Conservation (phyloP, 2,329 filamentous ascomycete species). For the Chaetothyriales sp. region DNA sequence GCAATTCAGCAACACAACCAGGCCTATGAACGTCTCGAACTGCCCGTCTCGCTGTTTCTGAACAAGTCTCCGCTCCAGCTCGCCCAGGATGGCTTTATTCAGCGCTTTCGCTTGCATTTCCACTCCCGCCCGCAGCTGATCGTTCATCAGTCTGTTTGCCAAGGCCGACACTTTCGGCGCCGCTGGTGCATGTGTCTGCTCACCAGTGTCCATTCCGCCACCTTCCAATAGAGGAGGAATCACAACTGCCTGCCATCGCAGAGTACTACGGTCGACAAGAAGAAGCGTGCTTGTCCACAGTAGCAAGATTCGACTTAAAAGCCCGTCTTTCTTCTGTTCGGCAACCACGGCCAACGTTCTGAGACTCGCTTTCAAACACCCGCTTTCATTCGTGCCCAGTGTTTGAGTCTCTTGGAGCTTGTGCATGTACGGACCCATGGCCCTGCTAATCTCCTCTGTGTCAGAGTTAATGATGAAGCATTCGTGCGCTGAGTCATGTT, state of each 20-base stretch:
- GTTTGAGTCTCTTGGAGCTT: neutral
- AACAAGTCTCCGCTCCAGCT: conserved; percentile 43
- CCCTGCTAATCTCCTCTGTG: neutral
- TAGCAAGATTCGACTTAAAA: conserved; percentile 19
- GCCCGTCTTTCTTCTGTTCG: conserved; percentile 26
- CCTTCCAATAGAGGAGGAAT: neutral
- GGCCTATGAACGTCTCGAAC: conserved; percentile 47
- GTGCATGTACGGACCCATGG: neutral
- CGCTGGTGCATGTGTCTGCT: conserved; percentile 5
- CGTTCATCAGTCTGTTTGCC: conserved; percentile 38
- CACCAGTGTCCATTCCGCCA: too few species aligned
- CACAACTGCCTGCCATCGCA: neutral
- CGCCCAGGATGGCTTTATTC: conserved; percentile 43
- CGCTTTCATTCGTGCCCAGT: conserved; percentile 24
- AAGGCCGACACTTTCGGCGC: conserved; percentile 28
- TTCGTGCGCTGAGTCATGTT: neutral
- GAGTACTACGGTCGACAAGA: conserved; percentile 28
- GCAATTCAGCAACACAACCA: conserved; percentile 45
- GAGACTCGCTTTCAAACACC: conserved; percentile 28
- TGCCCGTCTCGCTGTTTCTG: conserved; percentile 43
- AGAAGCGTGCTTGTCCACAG: conserved; percentile 45
- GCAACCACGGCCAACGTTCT: conserved; percentile 27
- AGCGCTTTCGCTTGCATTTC: conserved; percentile 42
- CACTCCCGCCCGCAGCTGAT: conserved; percentile 41
- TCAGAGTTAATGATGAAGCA: neutral